These are phyloP conservation scores for Gonium pectorale DNA, from an alignment of 139 green algal genomes.

Conservation along the genomic window DNA sequence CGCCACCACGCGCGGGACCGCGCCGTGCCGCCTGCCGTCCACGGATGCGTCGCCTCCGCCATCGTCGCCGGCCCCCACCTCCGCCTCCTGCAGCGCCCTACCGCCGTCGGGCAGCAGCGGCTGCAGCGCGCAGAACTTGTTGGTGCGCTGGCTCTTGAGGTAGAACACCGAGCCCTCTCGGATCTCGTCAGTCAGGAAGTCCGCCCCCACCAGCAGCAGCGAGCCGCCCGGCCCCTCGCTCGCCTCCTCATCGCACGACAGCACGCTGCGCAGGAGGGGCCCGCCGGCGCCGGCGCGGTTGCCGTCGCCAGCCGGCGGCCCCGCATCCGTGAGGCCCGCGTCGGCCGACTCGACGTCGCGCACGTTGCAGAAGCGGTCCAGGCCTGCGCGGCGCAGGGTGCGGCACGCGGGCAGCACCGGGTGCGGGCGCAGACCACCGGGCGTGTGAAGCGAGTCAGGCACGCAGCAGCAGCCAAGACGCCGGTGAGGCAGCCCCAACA, in stretches of 20 bases:
- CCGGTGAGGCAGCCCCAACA: no score
- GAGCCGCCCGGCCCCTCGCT: not conserved
- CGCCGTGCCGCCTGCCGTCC: no score
- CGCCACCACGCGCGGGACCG: no score
- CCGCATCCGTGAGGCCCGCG: not conserved
- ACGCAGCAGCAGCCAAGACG: no score
- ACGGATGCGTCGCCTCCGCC: no score
- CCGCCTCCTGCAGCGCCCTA: no score
- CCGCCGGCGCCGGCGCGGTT: no score
- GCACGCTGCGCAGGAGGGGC: not conserved
- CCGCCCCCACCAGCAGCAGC: not conserved
- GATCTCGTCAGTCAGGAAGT: not conserved
- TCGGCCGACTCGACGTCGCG: not conserved
- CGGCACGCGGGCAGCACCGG: no score
- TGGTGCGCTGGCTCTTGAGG: slow-evolving; percentile 7
- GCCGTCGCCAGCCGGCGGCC: no score
- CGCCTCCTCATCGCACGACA: not conserved
- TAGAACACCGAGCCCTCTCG: not conserved
- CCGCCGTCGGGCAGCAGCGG: not conserved
- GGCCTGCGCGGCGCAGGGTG: not conserved
- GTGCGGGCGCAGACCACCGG: no score
- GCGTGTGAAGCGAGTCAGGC: no score
- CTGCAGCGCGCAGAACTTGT: slow-evolving; percentile 10
- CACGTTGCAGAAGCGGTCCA: not conserved
- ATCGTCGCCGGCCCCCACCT: no score